Evolutionary conservation across 305 asterid species (phyloP).

Genomic region (Caryopteris hybrid): DNA sequence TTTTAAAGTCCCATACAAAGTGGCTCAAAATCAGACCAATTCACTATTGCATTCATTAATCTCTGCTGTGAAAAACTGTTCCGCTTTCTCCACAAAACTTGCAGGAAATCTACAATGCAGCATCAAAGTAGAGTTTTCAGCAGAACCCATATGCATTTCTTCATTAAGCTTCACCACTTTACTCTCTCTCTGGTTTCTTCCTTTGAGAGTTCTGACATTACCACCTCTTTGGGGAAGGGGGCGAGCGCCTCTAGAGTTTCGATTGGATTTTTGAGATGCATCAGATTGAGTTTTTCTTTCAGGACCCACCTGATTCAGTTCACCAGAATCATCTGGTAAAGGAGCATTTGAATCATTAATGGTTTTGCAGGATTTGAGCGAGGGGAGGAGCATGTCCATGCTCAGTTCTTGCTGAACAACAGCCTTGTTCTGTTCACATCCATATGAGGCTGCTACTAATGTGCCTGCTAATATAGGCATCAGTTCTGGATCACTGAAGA

Average conservation of each 20-base stretch:
- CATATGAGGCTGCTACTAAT: constrained; percentile 80
- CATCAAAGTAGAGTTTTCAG: constrained; percentile 47
- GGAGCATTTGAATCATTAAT: constrained; percentile 22
- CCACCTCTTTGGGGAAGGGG: constrained; percentile 42
- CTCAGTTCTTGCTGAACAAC: constrained; percentile 97
- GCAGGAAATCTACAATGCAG: constrained; percentile 71
- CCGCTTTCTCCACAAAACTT: constrained; percentile 68
- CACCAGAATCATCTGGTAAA: constrained; percentile 40
- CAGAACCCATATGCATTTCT: constrained; percentile 46
- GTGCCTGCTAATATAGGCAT: constrained; percentile 92
- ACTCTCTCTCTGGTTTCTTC: constrained; percentile 55
- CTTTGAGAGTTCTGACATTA: constrained; percentile 39
- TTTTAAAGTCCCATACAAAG: not conserved
- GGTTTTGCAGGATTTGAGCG: constrained; percentile 76
- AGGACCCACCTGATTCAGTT: constrained; percentile 31
- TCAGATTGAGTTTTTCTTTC: constrained; percentile 57
- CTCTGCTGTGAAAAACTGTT: constrained; percentile 69
- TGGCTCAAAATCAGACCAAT: constrained; percentile 13
- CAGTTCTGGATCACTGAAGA: constrained; percentile 92
- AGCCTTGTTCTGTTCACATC: constrained; percentile 90
- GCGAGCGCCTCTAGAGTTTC: constrained; percentile 44
- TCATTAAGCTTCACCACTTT: constrained; percentile 51
- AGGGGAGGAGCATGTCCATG: constrained; percentile 90
- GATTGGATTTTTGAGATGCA: constrained; percentile 38
- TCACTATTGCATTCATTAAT: constrained; percentile 19